Evolutionary conservation across 768 basidiomycete species (phyloP).

Genomic region (Mycena metata): DNA sequence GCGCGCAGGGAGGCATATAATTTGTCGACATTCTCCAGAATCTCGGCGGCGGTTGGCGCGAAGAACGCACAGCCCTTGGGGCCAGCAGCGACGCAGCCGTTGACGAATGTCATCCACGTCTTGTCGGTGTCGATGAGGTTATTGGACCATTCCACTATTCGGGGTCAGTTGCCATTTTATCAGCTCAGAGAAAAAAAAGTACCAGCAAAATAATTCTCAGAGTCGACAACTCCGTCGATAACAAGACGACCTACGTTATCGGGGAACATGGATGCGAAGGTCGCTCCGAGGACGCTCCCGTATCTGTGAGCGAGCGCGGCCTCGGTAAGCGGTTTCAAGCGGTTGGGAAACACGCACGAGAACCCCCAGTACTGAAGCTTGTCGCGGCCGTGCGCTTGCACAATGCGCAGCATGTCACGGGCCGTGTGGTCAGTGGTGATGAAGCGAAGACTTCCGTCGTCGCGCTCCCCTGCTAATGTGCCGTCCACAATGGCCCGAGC

Average conservation of each 20-base stretch:
- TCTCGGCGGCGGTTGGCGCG: conserved; percentile 50
- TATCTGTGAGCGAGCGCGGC: conserved; percentile 12
- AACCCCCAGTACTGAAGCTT: conserved; percentile 39
- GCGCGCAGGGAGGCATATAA: conserved; percentile 48
- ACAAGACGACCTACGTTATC: conserved; percentile 33
- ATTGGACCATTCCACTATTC: conserved; percentile 23
- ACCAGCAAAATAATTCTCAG: conserved; percentile 34
- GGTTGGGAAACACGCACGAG: conserved; percentile 25
- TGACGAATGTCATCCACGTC: conserved; percentile 51
- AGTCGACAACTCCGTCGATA: conserved; percentile 33
- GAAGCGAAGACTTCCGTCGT: conserved; percentile 32
- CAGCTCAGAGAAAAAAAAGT: background rate
- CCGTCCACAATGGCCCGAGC: conserved; percentile 22
- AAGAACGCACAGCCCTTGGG: conserved; percentile 54
- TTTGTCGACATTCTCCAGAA: conserved; percentile 52
- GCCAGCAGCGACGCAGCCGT: conserved; percentile 54
- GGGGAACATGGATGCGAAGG: conserved; percentile 39
- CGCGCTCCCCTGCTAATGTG: conserved; percentile 22
- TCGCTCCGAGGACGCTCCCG: conserved; percentile 34
- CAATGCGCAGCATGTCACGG: conserved; percentile 39
- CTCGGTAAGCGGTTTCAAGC: background rate
- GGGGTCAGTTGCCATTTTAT: background rate
- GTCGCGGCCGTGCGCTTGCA: conserved; percentile 26
- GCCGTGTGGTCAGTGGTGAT: conserved; percentile 37
- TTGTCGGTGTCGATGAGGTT: conserved; percentile 50